Conservation (phyloP, 164 flowering plant species). For the Umbilicus rupestris region DNA sequence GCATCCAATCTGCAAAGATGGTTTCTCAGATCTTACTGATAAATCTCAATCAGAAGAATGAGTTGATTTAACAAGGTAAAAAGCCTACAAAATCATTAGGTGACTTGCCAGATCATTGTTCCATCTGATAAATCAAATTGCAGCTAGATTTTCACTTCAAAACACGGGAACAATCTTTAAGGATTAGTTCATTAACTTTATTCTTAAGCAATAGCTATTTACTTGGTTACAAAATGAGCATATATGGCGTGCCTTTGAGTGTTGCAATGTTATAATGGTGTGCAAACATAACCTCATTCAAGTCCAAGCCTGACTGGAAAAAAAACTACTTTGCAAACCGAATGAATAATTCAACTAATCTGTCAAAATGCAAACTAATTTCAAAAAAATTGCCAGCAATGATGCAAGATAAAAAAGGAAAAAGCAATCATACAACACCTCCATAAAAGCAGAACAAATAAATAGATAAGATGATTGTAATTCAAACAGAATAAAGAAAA, state of each 20-base stretch:
- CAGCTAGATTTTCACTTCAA: not conserved
- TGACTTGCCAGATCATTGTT: not conserved
- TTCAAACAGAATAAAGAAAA: not conserved
- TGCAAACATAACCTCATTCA: not conserved
- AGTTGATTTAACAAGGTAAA: not conserved
- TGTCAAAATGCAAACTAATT: not conserved
- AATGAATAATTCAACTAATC: not conserved
- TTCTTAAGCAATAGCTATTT: not conserved
- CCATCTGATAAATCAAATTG: not conserved
- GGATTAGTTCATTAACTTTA: not conserved
- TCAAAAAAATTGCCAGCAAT: too few species aligned
- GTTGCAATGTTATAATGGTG: not conserved
- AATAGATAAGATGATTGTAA: not conserved
- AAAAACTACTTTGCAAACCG: not conserved
- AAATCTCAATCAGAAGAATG: not conserved
- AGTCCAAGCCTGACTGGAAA: not conserved
- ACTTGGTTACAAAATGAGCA: too few species aligned
- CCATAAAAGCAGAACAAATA: not conserved
- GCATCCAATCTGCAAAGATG: conserved; percentile 56
- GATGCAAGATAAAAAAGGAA: too few species aligned
- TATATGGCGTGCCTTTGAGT: not conserved
- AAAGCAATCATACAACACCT: too few species aligned
- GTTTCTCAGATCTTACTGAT: conserved; percentile 2
- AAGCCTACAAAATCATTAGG: not conserved
- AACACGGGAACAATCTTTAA: not conserved